A percentile compares a stretch with the other conserved stretches of the same genome.
phyloP scores from a whole-genome alignment of 2,329 filamentous ascomycete species.

The Sporothrix mexicana region DNA sequence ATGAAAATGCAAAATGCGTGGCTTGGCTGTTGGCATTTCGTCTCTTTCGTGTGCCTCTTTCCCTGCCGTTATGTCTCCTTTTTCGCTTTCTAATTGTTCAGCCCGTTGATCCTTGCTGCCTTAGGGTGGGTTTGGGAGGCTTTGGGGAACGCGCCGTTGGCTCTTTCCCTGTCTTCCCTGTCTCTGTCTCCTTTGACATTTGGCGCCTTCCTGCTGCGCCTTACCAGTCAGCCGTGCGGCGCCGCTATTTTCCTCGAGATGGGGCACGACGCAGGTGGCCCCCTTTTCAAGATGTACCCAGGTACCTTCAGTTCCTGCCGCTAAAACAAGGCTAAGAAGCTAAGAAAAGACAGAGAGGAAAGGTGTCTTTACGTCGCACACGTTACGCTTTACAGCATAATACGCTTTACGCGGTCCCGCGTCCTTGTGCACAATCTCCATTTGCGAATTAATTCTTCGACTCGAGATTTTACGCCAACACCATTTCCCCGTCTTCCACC shows the following conservation, averaged over 20 bases:
- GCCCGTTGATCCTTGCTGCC: constrained; percentile 25
- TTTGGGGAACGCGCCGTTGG: neutral
- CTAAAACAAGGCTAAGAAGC: too few relatives aligned
- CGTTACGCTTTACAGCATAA: too few relatives aligned
- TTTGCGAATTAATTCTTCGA: too few relatives aligned
- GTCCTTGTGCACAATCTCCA: too few relatives aligned
- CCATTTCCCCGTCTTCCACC: too few relatives aligned
- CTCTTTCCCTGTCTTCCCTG: neutral
- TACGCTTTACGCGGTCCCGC: too few relatives aligned
- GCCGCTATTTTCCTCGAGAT: constrained; percentile 20
- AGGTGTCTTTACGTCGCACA: too few relatives aligned
- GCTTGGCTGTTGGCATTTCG: constrained; percentile 6
- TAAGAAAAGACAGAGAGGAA: too few relatives aligned
- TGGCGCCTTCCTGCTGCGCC: constrained; percentile 27
- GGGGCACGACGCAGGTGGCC: constrained; percentile 1
- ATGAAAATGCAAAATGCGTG: neutral
- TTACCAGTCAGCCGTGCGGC: constrained; percentile 31
- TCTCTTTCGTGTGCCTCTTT: neutral
- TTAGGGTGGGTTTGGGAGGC: neutral
- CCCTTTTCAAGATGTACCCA: neutral
- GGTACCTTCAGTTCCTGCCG: too few relatives aligned
- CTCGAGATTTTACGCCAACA: too few relatives aligned
- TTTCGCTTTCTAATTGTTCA: constrained; percentile 10
- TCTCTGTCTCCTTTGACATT: neutral
- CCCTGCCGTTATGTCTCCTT: neutral